Conservation (phyloP, 768 basidiomycete genomes). For the Tylopilus cervinicoccineus region DNA sequence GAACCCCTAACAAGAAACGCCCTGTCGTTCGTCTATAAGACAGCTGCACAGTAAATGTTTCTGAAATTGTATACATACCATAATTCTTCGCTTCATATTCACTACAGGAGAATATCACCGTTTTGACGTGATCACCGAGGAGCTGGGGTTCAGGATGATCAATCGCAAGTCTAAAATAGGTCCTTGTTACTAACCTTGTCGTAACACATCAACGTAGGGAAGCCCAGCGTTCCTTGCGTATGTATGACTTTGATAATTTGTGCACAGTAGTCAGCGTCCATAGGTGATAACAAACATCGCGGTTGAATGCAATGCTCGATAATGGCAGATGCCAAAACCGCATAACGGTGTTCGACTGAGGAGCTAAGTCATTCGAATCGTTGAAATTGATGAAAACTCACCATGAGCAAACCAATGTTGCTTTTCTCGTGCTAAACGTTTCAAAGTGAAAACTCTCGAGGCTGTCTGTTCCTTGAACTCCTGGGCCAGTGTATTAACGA, state of each 20-base stretch:
- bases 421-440: slow-evolving; percentile 74
- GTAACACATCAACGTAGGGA: slow-evolving; percentile 81
- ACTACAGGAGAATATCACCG: slow-evolving; percentile 87
- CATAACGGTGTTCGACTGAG: slow-evolving; percentile 34
- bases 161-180: not conserved
- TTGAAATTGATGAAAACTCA: slow-evolving; percentile 13
- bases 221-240: slow-evolving; percentile 81
- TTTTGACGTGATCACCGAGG: slow-evolving; percentile 79
- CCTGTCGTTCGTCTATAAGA: slow-evolving; percentile 41
- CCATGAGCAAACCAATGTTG: slow-evolving; percentile 78
- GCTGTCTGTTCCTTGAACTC: slow-evolving; percentile 76
- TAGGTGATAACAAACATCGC: slow-evolving; percentile 87
- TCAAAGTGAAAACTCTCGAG: slow-evolving; percentile 69
- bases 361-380: slow-evolving; percentile 6
- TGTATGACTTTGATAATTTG: slow-evolving; percentile 89
- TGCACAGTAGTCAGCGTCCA: slow-evolving; percentile 94
- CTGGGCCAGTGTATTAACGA: slow-evolving; percentile 53
- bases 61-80: slow-evolving; percentile 54
- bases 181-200: slow-evolving; percentile 54
- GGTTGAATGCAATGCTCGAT: slow-evolving; percentile 94
- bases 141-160: slow-evolving; percentile 45
- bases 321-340: slow-evolving; percentile 53
- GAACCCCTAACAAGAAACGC: slow-evolving; percentile 78
- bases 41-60: not conserved
- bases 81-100: slow-evolving; percentile 96